These are phyloP conservation scores for Gossypium mustelinum DNA, from an alignment of 345 rosid species.

Conservation along the genomic window DNA sequence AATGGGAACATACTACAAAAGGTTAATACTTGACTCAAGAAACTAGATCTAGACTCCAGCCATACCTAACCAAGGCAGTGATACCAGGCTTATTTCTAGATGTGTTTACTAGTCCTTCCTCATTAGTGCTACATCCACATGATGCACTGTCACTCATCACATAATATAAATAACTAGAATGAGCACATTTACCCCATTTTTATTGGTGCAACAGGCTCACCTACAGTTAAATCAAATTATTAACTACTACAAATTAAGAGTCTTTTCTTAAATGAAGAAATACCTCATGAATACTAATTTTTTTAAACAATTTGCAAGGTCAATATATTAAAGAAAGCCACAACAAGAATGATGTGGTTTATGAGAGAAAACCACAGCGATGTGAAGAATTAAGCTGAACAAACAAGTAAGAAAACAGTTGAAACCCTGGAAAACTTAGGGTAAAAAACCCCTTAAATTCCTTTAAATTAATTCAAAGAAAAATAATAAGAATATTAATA, in stretches of 20 bases:
- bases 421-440: too few relatives aligned
- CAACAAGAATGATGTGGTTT: too few relatives aligned
- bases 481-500: too few relatives aligned
- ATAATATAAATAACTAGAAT: not conserved
- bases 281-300: not conserved
- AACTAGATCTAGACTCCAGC: not conserved
- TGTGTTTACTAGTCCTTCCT: not conserved
- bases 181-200: slow-evolving; percentile 4
- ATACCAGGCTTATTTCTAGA: not conserved
- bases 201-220: not conserved
- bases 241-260: too few relatives aligned
- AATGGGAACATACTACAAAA: not conserved
- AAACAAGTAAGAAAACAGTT: too few relatives aligned
- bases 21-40: not conserved
- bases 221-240: not conserved
- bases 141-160: not conserved
- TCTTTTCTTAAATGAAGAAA: not conserved
- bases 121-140: not conserved
- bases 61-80: not conserved
- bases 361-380: too few relatives aligned
- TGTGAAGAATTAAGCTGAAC: too few relatives aligned
- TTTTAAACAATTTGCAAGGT: not conserved
- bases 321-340: slow-evolving; percentile 1
- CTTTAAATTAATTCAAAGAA: too few relatives aligned
- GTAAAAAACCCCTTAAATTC: too few relatives aligned